These are phyloP conservation scores for Syzygium aqueum DNA, from an alignment of 345 rosid species.

Conservation along the genomic window DNA sequence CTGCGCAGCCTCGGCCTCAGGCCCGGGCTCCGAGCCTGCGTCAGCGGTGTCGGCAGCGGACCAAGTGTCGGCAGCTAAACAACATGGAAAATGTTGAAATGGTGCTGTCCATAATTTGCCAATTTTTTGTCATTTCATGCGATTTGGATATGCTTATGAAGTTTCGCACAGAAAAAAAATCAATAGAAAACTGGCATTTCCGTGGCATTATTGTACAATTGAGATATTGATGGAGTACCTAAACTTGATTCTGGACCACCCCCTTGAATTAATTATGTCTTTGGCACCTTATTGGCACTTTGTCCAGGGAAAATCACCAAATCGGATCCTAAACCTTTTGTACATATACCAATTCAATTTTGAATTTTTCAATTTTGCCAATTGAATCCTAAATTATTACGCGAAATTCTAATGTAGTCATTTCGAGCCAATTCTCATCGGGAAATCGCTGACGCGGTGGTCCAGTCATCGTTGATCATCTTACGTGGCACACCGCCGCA, in stretches of 20 bases:
- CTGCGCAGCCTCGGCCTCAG: not conserved
- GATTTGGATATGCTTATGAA: not conserved
- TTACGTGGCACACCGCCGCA: too few species aligned
- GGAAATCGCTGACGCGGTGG: fast-evolving
- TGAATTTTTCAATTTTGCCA: not conserved
- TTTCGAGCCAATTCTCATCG: fast-evolving
- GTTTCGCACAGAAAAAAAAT: not conserved
- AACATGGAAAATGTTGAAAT: not conserved
- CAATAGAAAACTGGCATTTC: not conserved
- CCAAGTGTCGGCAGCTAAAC: slow-evolving; percentile 4
- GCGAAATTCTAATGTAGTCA: too few species aligned
- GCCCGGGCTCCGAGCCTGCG: slow-evolving; percentile 4
- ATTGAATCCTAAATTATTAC: too few species aligned
- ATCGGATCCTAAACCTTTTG: not conserved
- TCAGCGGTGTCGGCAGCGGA: slow-evolving; percentile 6
- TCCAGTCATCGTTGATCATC: too few species aligned
- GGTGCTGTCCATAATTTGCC: not conserved
- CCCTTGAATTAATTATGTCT: not conserved
- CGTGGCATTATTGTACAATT: not conserved
- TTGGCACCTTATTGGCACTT: not conserved
- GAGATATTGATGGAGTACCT: not conserved
- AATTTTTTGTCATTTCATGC: not conserved
- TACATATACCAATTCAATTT: fast-evolving
- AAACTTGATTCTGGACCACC: not conserved
- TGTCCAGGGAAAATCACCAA: not conserved